These are phyloP conservation scores for Platanthera guangdongensis DNA, from an alignment of 106 monocot genomes.

Conservation along the genomic window DNA sequence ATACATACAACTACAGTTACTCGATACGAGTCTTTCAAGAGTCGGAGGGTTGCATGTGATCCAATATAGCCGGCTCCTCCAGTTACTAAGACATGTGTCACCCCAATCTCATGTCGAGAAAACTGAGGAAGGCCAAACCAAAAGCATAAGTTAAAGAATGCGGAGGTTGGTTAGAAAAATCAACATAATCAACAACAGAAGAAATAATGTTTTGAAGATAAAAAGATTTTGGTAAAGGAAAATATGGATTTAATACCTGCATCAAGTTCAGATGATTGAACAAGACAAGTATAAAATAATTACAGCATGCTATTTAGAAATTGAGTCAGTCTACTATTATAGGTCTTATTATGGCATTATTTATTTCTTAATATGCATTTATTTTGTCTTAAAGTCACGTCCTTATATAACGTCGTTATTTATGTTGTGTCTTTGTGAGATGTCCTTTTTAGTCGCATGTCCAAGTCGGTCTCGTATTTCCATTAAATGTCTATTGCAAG, in stretches of 20 bases:
- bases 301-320: not conserved
- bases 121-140: conserved; percentile 38
- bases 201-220: not conserved
- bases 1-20: conserved; percentile 87
- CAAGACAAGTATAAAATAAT: not conserved
- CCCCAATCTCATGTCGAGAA: conserved; percentile 69
- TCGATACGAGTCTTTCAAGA: conserved; percentile 80
- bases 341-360: not conserved
- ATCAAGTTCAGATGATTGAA: not conserved
- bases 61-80: conserved; percentile 98
- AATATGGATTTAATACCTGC: not conserved
- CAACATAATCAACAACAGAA: not conserved
- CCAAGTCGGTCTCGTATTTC: too few relatives aligned
- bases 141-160: not conserved
- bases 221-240: not conserved
- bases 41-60: conserved; percentile 90
- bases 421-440: too few relatives aligned
- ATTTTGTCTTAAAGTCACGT: too few relatives aligned
- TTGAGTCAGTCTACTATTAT: not conserved
- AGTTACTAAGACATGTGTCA: conserved; percentile 91
- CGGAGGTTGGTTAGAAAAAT: not conserved
- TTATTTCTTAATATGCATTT: too few relatives aligned
- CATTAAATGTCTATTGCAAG: too few relatives aligned
- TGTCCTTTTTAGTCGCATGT: too few relatives aligned
- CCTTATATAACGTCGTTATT: too few relatives aligned